Base-by-base conservation (phyloP, 1,139 yeast genomes). In the Yamadazyma membranifaciens region DNA sequence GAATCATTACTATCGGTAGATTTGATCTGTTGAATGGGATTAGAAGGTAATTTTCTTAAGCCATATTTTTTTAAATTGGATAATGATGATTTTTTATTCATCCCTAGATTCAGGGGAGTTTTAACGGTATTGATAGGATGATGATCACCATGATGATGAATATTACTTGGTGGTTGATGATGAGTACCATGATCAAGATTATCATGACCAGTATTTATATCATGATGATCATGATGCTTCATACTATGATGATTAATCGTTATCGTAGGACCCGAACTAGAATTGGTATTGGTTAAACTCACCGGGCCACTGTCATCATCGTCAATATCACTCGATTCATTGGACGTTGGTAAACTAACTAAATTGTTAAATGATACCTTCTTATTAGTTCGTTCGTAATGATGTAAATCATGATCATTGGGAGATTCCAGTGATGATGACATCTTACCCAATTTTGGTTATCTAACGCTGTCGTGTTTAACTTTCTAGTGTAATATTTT, bases 1-100 rank as follows among this genome's bases (percentile, higher is more conserved):
- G 62, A 55, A 36, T 56, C 59, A 31, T 43, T 41, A 5, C 65
- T 55, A 42, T 65, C 71, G 5, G 63, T 48, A 16, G 69, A 62
- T 36, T 53, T 59, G n/a, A 65, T 47, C 37, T 56, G 46, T 29
- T 48, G 45, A 47, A 61, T 52, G 2, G 58, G 57, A 29, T 48
- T 43, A 31, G 50, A 45, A 7, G 51, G 38, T 10, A 48, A 36
- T 34, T 50, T 50, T 31, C 47, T 48, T 16, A 56, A 48, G 2
- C 46, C 39, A 32, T 45, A 38, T 37, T 46, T 45, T 43, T 47
- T 45, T 30, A 44, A 34, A 35, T 24, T 33, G 2, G 34, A 22
- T 7, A 22, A 11, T 11, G 39, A 36, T 13, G 7, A n/a, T 26
- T 31, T 36, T 14, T 25, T 36, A n/a, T 13, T 17, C 11, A 36